A percentile compares a stretch with the other conserved stretches of the same genome.
Evolutionary conservation across 345 rosid species (phyloP).

Genomic region (Trapa bicornis): DNA sequence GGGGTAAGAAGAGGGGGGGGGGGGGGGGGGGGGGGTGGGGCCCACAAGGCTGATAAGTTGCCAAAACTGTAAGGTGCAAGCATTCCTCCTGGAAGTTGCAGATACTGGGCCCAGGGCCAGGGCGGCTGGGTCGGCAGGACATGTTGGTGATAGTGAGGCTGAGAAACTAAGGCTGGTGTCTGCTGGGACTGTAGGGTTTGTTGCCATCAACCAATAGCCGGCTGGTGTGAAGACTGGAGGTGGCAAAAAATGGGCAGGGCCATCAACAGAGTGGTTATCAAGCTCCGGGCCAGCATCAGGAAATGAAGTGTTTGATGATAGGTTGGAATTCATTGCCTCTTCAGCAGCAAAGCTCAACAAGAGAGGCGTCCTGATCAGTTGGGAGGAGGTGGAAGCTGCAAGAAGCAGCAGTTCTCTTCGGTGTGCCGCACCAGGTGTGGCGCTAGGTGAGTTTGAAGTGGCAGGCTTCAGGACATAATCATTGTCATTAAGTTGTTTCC

Average conservation of each 20-base stretch:
- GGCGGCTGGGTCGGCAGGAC: conserved; percentile 25
- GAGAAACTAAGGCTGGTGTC: conserved; percentile 29
- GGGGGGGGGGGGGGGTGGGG: no score
- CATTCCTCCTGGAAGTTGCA: conserved; percentile 41
- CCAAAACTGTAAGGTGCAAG: conserved; percentile 46
- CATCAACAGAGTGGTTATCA: conserved; percentile 14
- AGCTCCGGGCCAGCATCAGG: conserved; percentile 29
- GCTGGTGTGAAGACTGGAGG: conserved; percentile 28
- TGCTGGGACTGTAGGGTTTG: conserved; percentile 27
- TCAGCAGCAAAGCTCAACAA: conserved; percentile 88
- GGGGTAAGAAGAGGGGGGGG: conserved; percentile 38
- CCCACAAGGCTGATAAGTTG: conserved; percentile 45
- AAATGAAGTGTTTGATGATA: conserved; percentile 20
- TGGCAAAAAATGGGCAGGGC: conserved; percentile 16
- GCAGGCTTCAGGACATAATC: conserved; percentile 30
- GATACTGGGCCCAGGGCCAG: conserved; percentile 42
- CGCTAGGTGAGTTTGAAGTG: conserved; percentile 13
- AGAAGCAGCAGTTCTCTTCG: conserved; percentile 69
- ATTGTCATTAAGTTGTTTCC: conserved; percentile 46
- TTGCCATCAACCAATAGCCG: conserved; percentile 22
- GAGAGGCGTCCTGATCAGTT: conserved; percentile 83
- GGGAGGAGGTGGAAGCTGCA: conserved; percentile 80
- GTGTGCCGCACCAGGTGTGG: conserved; percentile 33
- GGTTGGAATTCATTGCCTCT: conserved; percentile 60
- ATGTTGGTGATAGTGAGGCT: conserved; percentile 48